These are phyloP conservation scores for Colletotrichum viniferum DNA, from an alignment of 2,329 filamentous ascomycete species.

Conservation along the genomic window DNA sequence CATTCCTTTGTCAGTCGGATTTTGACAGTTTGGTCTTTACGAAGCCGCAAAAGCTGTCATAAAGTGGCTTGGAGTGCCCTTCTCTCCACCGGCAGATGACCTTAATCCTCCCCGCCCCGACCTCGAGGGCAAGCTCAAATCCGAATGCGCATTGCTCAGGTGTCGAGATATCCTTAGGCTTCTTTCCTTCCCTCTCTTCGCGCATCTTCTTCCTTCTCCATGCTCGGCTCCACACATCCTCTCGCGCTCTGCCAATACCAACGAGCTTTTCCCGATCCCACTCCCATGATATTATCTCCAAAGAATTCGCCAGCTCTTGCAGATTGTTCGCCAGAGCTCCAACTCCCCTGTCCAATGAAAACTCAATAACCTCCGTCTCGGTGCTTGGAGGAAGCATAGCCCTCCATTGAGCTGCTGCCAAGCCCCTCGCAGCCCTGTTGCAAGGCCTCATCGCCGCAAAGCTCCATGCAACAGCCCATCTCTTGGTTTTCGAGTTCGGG, in stretches of 20 bases:
- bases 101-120: slow-evolving; percentile 42
- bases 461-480: slow-evolving; percentile 92
- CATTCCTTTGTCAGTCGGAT: background rate
- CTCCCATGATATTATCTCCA: slow-evolving; percentile 67
- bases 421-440: slow-evolving; percentile 47
- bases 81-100: slow-evolving; percentile 73
- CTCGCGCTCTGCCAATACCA: slow-evolving; percentile 67
- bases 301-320: slow-evolving; percentile 50
- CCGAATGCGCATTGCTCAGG: slow-evolving; percentile 54
- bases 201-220: slow-evolving; percentile 66
- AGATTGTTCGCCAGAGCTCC: slow-evolving; percentile 37
- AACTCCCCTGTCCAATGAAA: slow-evolving; percentile 31
- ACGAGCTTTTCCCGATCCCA: slow-evolving; percentile 60
- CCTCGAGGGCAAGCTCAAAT: slow-evolving; percentile 58
- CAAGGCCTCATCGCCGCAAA: slow-evolving; percentile 71
- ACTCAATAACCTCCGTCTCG: slow-evolving; percentile 36
- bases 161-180: slow-evolving; percentile 24
- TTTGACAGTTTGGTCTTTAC: slow-evolving; percentile 50
- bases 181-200: slow-evolving; percentile 15
- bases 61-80: slow-evolving; percentile 74
- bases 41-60: slow-evolving; percentile 88
- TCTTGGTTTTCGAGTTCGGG: slow-evolving; percentile 73
- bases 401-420: slow-evolving; percentile 42
- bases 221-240: slow-evolving; percentile 79
- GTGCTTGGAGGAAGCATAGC: slow-evolving; percentile 48